Conservation (phyloP, 1,284 basidiomycete species). For the Rhodotorula glutinis region DNA sequence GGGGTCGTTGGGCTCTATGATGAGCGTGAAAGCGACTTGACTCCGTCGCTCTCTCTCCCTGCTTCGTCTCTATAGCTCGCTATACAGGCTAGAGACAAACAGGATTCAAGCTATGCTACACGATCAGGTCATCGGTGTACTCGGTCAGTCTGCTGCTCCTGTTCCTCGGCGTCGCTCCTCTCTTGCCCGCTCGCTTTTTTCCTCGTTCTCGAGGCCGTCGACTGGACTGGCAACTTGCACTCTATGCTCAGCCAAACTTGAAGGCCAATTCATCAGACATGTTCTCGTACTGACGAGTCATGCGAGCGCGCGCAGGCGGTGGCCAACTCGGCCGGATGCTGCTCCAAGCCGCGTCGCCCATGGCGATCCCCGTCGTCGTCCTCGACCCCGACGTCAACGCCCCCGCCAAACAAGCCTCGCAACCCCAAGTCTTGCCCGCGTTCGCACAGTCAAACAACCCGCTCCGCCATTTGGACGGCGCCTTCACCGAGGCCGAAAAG, state of each 20-base stretch:
- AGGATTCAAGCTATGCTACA: slow-evolving; percentile 14
- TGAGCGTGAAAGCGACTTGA: too few relatives aligned
- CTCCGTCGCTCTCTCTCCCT: too few relatives aligned
- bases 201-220: background rate
- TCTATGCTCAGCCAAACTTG: background rate
- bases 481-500: slow-evolving; percentile 76
- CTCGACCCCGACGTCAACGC: slow-evolving; percentile 75
- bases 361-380: slow-evolving; percentile 82
- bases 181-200: too few relatives aligned
- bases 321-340: slow-evolving; percentile 99
- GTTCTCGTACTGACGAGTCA: background rate
- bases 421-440: slow-evolving; percentile 52
- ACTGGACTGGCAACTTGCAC: background rate
- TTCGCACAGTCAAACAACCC: slow-evolving; percentile 65
- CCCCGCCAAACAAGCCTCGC: slow-evolving; percentile 83
- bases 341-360: slow-evolving; percentile 79
- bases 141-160: slow-evolving; percentile 10
- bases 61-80: too few relatives aligned
- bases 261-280: background rate
- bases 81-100: too few relatives aligned
- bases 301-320: slow-evolving; percentile 61
- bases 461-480: slow-evolving; percentile 73
- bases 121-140: slow-evolving; percentile 38
- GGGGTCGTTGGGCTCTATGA: too few relatives aligned
- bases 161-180: background rate